These are phyloP conservation scores for Suillus lakei DNA, from an alignment of 768 basidiomycete genomes.

Conservation along the genomic window DNA sequence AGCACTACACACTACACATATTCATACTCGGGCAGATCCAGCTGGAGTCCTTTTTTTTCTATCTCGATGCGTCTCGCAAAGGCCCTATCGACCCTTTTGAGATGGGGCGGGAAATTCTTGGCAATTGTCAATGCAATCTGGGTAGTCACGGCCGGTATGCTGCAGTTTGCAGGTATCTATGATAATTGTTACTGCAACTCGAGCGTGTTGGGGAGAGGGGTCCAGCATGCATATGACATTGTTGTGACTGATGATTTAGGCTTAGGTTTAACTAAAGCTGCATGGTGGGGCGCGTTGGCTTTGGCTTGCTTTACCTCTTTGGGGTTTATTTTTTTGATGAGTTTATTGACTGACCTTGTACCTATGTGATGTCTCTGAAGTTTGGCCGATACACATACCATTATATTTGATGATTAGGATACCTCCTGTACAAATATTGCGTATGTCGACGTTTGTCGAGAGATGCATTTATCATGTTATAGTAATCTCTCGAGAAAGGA, in stretches of 20 bases:
- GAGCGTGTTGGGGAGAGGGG: slow-evolving; percentile 18
- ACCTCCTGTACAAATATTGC: too few relatives aligned
- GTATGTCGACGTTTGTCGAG: too few relatives aligned
- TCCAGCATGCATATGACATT: slow-evolving; percentile 32
- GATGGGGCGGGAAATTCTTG: slow-evolving; percentile 21
- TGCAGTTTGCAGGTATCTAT: slow-evolving; percentile 28
- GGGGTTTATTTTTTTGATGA: too few relatives aligned
- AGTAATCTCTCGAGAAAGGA: too few relatives aligned
- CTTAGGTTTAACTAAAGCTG: slow-evolving; percentile 26
- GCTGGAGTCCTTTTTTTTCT: not conserved
- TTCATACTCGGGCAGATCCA: not conserved
- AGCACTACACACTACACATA: slow-evolving; percentile 23
- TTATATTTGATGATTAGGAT: too few relatives aligned
- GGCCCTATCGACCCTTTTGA: slow-evolving; percentile 11
- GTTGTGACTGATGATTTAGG: slow-evolving; percentile 24
- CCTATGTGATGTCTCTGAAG: too few relatives aligned
- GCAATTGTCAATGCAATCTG: slow-evolving; percentile 25
- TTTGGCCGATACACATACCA: too few relatives aligned
- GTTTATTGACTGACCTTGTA: too few relatives aligned
- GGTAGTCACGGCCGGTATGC: slow-evolving; percentile 23
- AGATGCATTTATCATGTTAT: too few relatives aligned
- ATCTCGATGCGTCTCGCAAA: slow-evolving; percentile 8
- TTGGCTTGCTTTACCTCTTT: slow-evolving; percentile 18
- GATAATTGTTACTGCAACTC: slow-evolving; percentile 29
- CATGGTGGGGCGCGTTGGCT: slow-evolving; percentile 44